Percentiles rank a stretch among this genome's conserved stretches.
Conservation (phyloP, 2,329 filamentous ascomycete species). For the Arthrobotrys musiformis region DNA sequence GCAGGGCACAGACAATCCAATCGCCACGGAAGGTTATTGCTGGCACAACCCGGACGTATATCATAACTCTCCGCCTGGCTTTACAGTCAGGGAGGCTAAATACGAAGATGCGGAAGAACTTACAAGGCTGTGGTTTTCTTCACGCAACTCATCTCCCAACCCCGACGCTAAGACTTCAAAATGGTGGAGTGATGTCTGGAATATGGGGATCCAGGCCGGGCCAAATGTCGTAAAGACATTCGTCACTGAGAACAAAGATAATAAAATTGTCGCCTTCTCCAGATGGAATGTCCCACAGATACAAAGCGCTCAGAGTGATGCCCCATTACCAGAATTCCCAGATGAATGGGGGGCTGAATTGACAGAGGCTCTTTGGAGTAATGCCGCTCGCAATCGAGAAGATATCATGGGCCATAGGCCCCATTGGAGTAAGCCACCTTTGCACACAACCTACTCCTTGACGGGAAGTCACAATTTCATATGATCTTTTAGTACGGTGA, state of each 20-base stretch:
- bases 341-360: slow-evolving; percentile 4
- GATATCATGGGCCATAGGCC: slow-evolving; percentile 7
- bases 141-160: background rate
- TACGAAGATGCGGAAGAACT: slow-evolving; percentile 6
- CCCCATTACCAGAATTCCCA: slow-evolving; percentile 1
- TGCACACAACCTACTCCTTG: no score
- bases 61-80: background rate
- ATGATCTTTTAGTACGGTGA: no score
- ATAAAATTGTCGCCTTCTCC: slow-evolving; percentile 3
- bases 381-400: background rate
- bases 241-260: slow-evolving; percentile 13
- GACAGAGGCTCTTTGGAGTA: slow-evolving; percentile 2
- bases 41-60: background rate
- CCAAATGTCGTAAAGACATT: background rate
- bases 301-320: background rate
- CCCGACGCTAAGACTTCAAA: background rate
- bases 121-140: slow-evolving; percentile 21
- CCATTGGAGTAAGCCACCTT: slow-evolving; percentile 28
- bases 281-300: slow-evolving; percentile 11
- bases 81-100: background rate
- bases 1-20: background rate
- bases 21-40: background rate
- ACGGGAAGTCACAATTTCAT: no score
- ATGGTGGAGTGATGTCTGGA: slow-evolving; percentile 19
- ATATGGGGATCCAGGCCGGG: background rate